phyloP scores from a whole-genome alignment of 768 basidiomycete genomes.

The Collybiopsis luxurians region DNA sequence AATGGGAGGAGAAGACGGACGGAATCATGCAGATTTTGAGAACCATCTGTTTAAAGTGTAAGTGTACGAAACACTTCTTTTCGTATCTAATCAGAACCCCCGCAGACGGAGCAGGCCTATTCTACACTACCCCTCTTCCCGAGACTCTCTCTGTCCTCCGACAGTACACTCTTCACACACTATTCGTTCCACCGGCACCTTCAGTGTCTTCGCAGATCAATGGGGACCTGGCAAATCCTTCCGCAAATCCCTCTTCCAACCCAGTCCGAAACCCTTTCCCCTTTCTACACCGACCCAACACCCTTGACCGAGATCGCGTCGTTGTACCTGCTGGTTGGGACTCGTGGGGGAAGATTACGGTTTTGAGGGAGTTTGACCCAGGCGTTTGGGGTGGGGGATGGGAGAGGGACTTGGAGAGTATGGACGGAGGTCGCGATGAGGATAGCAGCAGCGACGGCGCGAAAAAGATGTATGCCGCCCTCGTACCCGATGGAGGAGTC shows the following conservation, averaged over 20 bases:
- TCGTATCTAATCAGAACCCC: too few species aligned
- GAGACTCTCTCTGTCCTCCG: conserved; percentile 72
- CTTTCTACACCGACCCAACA: conserved; percentile 85
- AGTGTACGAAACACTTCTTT: conserved; percentile 26
- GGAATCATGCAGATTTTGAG: conserved; percentile 94
- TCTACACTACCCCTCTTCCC: conserved; percentile 87
- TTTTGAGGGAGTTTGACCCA: conserved; percentile 89
- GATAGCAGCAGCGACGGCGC: conserved; percentile 49
- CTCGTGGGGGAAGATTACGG: conserved; percentile 93
- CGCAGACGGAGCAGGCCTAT: conserved; percentile 86
- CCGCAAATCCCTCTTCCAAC: conserved; percentile 36
- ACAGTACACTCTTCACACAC: conserved; percentile 78
- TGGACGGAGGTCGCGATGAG: conserved; percentile 34
- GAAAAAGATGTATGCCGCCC: conserved; percentile 59
- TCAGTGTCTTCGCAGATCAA: conserved; percentile 44
- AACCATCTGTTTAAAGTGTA: conserved; percentile 90
- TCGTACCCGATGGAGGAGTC: conserved; percentile 72
- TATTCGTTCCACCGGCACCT: conserved; percentile 77
- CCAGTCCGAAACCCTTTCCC: conserved; percentile 80
- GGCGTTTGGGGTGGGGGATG: conserved; percentile 76
- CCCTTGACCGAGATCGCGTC: conserved; percentile 88
- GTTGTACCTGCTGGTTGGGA: conserved; percentile 97
- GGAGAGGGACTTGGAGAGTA: conserved; percentile 64
- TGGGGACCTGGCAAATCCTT: conserved; percentile 59
- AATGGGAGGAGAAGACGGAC: conserved; percentile 96